Base-by-base conservation (phyloP, 2,329 filamentous ascomycete genomes). In the Fulvia fulva region DNA sequence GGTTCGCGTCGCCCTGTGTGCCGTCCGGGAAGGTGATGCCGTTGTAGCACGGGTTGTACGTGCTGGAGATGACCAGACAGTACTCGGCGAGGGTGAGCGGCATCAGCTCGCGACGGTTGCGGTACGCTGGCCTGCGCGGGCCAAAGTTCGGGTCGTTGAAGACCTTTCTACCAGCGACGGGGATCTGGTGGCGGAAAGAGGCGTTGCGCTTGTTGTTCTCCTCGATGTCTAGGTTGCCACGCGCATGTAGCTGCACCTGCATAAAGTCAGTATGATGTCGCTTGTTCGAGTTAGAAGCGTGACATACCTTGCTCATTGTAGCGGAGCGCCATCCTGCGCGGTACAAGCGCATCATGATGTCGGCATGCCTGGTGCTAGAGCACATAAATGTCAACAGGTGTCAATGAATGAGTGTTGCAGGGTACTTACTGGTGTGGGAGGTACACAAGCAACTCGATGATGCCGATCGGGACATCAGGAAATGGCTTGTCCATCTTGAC, bases 221-320 rank as follows among this genome's bases (percentile, higher is more conserved):
- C 1, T 7, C 26, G 2, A 14, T 32, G 14, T 25, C 21, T 3
- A 54, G 43, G 14, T 11, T 54, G 12, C 26, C 41, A 6, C 52
- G 52, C 16, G 52, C 52, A 26, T 46, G n/a, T 1, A 54, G 52
- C n/a, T 46, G 37, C 25, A 45, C 52, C 52, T 54, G 16, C 6
- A 2, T 30, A 25, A 11, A 19, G 23, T 53, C 11, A 28, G 34
- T 16, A 43, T 37, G 51, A 25, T 26, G 2, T 14, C 1, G 28
- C 4, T 23, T 19, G 34, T 14, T 14, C n/a, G 21, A 11, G 37
- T 16, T 2, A 22, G 19, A 12, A 28, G 4, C 9, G 21, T 16
- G 37, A 43, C 34, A 22, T 44, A 53, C 51, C 51, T 53, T 44
- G 25, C 28, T 34, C 11, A 53, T 44, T 7, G 22, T 5, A 28